Evolutionary conservation across 495 filamentous ascomycete species (phyloP).

Genomic region (Chaetomium tenue): DNA sequence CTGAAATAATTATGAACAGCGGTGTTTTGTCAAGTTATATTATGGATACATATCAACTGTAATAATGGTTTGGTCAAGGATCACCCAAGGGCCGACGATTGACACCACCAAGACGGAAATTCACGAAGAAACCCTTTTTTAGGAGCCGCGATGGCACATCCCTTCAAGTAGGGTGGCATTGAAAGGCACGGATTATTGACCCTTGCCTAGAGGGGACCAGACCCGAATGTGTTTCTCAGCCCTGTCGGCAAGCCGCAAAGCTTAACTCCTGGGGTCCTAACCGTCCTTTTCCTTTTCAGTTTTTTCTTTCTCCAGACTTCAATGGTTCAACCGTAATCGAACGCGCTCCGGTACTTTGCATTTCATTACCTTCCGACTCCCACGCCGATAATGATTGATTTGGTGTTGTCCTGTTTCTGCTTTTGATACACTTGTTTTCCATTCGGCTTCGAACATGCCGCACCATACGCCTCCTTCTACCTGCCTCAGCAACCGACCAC

Average conservation of each 20-base stretch:
- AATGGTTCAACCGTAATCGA: no score
- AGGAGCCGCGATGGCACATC: not conserved
- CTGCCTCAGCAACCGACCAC: slow-evolving; percentile 30
- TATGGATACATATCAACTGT: no score
- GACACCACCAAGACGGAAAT: no score
- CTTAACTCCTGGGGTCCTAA: no score
- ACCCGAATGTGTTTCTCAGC: not conserved
- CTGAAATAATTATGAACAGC: no score
- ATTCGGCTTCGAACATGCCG: not conserved
- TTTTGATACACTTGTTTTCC: not conserved
- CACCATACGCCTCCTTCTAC: slow-evolving; percentile 19
- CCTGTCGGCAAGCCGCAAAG: slow-evolving; percentile 5
- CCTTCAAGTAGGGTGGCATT: not conserved
- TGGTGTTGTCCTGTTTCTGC: no score
- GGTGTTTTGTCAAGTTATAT: no score
- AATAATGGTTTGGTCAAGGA: no score
- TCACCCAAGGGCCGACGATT: no score
- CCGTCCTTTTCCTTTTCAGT: not conserved
- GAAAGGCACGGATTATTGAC: not conserved
- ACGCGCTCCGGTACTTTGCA: not conserved
- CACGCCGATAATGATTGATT: no score
- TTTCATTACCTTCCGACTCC: not conserved
- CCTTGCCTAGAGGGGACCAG: not conserved
- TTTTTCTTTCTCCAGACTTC: no score
- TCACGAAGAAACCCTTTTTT: not conserved